Conservation (phyloP, 345 rosid genomes). For the Gossypium turneri region DNA sequence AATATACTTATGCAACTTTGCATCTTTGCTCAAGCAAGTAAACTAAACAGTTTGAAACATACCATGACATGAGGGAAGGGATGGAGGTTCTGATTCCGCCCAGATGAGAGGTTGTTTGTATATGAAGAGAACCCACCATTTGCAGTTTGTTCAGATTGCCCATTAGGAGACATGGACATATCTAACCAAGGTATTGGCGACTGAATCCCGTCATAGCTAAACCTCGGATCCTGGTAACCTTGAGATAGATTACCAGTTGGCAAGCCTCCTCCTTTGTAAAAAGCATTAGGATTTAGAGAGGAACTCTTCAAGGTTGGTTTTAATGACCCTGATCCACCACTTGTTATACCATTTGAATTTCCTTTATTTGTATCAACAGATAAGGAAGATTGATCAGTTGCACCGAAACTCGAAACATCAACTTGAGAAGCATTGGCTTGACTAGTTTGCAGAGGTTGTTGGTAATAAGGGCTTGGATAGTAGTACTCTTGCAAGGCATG, state of each 20-base stretch:
- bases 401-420: conserved; percentile 21
- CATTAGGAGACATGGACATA: conserved; percentile 26
- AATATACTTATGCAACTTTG: background rate
- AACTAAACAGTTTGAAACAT: conserved; percentile 16
- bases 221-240: conserved; percentile 47
- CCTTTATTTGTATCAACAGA: conserved; percentile 31
- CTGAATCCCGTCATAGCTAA: conserved; percentile 41
- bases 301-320: conserved; percentile 42
- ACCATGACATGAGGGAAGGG: conserved; percentile 41
- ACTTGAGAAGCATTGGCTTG: conserved; percentile 21
- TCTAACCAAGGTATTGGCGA: conserved; percentile 36
- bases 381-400: conserved; percentile 29
- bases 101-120: conserved; percentile 32
- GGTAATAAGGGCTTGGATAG: conserved; percentile 48
- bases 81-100: conserved; percentile 40
- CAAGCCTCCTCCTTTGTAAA: conserved; percentile 35
- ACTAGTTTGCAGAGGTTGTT: conserved; percentile 19
- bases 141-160: conserved; percentile 26
- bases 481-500: conserved; percentile 48
- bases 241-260: conserved; percentile 30
- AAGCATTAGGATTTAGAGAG: conserved; percentile 32
- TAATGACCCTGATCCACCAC: conserved; percentile 31
- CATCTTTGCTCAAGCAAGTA: background rate
- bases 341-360: conserved; percentile 25
- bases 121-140: conserved; percentile 30